Conservation (phyloP, 139 green algal species). For the Bryopsis sp. region DNA sequence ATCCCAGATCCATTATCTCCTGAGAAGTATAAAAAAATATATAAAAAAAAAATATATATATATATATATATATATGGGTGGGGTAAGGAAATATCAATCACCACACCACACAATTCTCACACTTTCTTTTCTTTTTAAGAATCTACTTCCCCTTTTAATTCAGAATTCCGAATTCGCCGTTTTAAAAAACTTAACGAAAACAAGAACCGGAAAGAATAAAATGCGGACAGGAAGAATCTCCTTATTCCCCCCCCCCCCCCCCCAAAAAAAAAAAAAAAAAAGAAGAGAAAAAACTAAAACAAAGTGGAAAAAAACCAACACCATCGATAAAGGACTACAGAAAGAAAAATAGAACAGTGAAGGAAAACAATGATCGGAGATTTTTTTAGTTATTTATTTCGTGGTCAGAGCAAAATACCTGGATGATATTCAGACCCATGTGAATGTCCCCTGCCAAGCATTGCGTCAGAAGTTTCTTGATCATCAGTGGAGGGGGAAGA, state of each 20-base stretch:
- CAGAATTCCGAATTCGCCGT: background rate
- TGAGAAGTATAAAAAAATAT: slow-evolving; percentile 22
- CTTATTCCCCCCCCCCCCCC: too few species aligned
- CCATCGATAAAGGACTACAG: background rate
- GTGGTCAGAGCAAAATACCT: background rate
- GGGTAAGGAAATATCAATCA: background rate
- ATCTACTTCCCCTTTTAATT: background rate
- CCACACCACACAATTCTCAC: background rate
- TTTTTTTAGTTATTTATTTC: background rate
- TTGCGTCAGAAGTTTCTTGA: slow-evolving; percentile 59
- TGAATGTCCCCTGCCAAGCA: slow-evolving; percentile 68
- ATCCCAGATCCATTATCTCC: slow-evolving; percentile 80
- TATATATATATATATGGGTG: background rate
- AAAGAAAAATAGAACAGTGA: background rate
- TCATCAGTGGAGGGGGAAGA: slow-evolving; percentile 89
- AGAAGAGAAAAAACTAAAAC: too few species aligned
- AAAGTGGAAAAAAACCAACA: slow-evolving; percentile 1
- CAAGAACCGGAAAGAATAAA: too few species aligned
- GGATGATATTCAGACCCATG: background rate
- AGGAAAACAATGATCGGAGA: background rate
- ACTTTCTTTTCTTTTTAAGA: background rate
- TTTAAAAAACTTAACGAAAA: background rate
- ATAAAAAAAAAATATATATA: background rate
- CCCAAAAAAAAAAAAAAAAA: too few species aligned
- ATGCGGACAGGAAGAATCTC: too few species aligned